Evolutionary conservation across 164 flowering plant genomes (phyloP), one percentile per base, ranked within the genome.

Genomic region (Paratinospora sagittata): DNA sequence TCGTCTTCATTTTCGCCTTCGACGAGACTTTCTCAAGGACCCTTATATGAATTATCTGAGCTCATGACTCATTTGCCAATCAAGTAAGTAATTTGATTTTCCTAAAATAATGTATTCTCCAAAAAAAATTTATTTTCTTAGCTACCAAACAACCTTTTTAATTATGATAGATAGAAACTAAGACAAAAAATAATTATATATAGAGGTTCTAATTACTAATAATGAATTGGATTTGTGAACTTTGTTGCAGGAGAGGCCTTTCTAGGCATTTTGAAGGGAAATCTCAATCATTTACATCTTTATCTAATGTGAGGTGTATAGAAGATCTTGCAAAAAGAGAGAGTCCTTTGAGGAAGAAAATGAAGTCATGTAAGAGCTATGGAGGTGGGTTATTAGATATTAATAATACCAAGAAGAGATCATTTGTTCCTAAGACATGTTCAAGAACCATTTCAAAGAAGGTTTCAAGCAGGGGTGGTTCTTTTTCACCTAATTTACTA

Each of bases 61-160:
- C 90, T 93, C 77, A 85, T 90, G 93, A 78, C 77, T 57, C 87
- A 86, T 36, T 92, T 93, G 24, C 98, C 98, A n/a, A 84, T 90
- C 76, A 90, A 88, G 94, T 90, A 70, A 87, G 92, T 71, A 70
- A 55, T 37, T 60, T 47, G n/a, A 16, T 16, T 52, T 2, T 3
- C n/a, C n/a, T n/a, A n/a, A n/a, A n/a, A n/a, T n/a, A n/a, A n/a
- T n/a, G n/a, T n/a, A n/a, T n/a, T n/a, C n/a, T n/a, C n/a, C n/a
- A n/a, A n/a, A n/a, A n/a, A n/a, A n/a, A n/a, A n/a, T n/a, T n/a
- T n/a, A n/a, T n/a, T n/a, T n/a, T n/a, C n/a, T n/a, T n/a, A n/a
- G n/a, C n/a, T n/a, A n/a, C n/a, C n/a, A n/a, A n/a, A n/a, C n/a
- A n/a, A n/a, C n/a, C n/a, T n/a, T n/a, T n/a, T n/a, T n/a, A n/a